Conservation (phyloP, 1,284 basidiomycete species). For the Puccinia hordei region DNA sequence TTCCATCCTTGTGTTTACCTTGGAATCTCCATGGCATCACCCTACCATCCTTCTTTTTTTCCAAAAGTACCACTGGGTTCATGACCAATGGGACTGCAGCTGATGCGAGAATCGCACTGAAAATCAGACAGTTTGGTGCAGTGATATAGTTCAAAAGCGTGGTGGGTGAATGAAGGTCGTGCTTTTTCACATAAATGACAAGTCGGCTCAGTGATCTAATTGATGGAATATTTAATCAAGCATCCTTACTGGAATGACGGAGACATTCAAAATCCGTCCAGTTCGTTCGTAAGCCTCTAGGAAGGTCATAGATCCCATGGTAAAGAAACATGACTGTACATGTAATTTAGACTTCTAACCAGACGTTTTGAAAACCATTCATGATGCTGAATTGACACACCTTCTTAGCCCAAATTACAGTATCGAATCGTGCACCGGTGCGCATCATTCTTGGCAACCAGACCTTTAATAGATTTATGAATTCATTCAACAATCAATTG, state of each 20-base stretch:
- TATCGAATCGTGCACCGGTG: conserved; percentile 92
- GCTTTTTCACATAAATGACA: conserved; percentile 51
- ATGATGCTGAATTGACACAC: conserved; percentile 60
- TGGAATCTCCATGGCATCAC: conserved; percentile 68
- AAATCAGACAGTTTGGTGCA: conserved; percentile 77
- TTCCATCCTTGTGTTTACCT: conserved; percentile 68
- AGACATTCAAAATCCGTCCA: conserved; percentile 85
- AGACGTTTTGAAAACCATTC: conserved; percentile 58
- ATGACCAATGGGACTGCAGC: conserved; percentile 82
- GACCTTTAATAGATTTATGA: conserved; percentile 57
- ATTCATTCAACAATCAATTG: neutral
- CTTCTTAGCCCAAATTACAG: conserved; percentile 86
- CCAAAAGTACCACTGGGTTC: conserved; percentile 70
- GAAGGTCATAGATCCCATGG: conserved; percentile 90
- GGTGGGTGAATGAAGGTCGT: conserved; percentile 67
- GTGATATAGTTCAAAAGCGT: conserved; percentile 95
- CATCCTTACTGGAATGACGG: conserved; percentile 79
- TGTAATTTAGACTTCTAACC: conserved; percentile 1
- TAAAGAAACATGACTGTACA: conserved; percentile 74
- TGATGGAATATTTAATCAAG: conserved; percentile 11
- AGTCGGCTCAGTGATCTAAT: conserved; percentile 1
- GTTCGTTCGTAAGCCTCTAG: conserved; percentile 91
- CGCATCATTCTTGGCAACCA: conserved; percentile 80
- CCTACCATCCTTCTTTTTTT: conserved; percentile 79
- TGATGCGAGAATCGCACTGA: conserved; percentile 70